Evolutionary conservation across 1,139 yeast species (phyloP).

Genomic region (Zygosaccharomyces sapae): DNA sequence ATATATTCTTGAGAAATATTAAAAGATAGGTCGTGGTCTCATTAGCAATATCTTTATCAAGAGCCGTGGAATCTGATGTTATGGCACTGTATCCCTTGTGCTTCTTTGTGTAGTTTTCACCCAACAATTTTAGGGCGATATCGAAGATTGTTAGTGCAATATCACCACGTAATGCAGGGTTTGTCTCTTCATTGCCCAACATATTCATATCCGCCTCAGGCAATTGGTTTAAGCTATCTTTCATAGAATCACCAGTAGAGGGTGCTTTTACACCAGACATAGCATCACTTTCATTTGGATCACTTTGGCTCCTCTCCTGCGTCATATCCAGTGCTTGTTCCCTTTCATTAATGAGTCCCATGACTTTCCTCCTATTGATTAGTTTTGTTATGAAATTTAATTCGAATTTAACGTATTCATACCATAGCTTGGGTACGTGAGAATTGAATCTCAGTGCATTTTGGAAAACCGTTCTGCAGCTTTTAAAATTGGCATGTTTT

Average conservation of each 20-base stretch:
- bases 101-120: conserved; percentile 30
- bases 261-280: conserved; percentile 50
- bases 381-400: conserved; percentile 79
- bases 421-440: conserved; percentile 71
- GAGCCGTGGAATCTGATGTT: conserved; percentile 18
- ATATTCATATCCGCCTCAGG: conserved; percentile 88
- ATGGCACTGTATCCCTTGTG: conserved; percentile 34
- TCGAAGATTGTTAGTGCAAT: conserved; percentile 81
- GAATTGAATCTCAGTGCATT: conserved; percentile 80
- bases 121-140: conserved; percentile 56
- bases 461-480: conserved; percentile 83
- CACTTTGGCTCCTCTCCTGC: conserved; percentile 38
- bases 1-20: conserved; percentile 48
- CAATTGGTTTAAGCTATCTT: conserved; percentile 60
- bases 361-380: conserved; percentile 73
- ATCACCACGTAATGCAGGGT: conserved; percentile 89
- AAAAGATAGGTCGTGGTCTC: conserved; percentile 39
- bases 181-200: conserved; percentile 82
- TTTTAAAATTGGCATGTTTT: conserved; percentile 79
- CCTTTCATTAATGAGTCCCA: conserved; percentile 70
- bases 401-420: conserved; percentile 83
- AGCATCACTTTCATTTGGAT: conserved; percentile 36
- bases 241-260: conserved; percentile 49
- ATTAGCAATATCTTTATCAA: conserved; percentile 27
- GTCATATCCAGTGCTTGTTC: conserved; percentile 49